Evolutionary conservation across 805 yeast genomes (phyloP), one percentile per base, ranked within the genome.

Genomic region (Sugiyamaella marilandica): DNA sequence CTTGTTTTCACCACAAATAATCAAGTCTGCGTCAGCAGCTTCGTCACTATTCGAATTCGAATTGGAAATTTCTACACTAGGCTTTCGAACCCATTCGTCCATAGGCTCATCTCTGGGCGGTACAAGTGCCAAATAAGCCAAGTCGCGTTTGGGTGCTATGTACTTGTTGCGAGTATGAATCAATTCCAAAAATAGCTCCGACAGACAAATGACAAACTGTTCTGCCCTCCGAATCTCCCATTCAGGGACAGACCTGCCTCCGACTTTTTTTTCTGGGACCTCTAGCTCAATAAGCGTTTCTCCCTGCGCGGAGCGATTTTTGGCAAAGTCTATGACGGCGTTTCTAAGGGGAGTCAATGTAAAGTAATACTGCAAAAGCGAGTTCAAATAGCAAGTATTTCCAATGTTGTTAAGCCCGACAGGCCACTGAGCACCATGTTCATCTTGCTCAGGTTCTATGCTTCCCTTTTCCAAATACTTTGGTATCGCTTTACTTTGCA

Each of bases 371-470:
- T 92, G 99, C 41, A 92, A 71, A 47, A 94, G 73, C 0, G 98
- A 92, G 66, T 94, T 92, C 67, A 94, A 74, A 61, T 91, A 91
- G 68, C 99, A 94, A 0, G 99, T 92, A 65, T 94, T 94, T 21
- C 99, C 99, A 56, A 90, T 91, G 65, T 94, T 94, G 68, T 85
- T 87, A 63, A 94, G 75, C 0, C 99, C 99, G 2, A 89, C 87
- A 0, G 99, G 99, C 80, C 92, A 83, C 47, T 80, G 77, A 13
- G 79, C 83, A 0, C 81, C 49, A 35, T 43, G 32, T 2, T 36
- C 52, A 7, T 41, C 45, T 3, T 52, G 51, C 1, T 45, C 41
- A 16, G 51, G 50, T 19, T 54, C 54, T 2, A 48, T 78, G 0
- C 90, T 83, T 0, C 96, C 95, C 0, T 81, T 74, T 37, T 71